Percentiles rank a stretch among this genome's conserved stretches.
Conservation (phyloP, 495 filamentous ascomycete genomes). For the Tuber calosporum region DNA sequence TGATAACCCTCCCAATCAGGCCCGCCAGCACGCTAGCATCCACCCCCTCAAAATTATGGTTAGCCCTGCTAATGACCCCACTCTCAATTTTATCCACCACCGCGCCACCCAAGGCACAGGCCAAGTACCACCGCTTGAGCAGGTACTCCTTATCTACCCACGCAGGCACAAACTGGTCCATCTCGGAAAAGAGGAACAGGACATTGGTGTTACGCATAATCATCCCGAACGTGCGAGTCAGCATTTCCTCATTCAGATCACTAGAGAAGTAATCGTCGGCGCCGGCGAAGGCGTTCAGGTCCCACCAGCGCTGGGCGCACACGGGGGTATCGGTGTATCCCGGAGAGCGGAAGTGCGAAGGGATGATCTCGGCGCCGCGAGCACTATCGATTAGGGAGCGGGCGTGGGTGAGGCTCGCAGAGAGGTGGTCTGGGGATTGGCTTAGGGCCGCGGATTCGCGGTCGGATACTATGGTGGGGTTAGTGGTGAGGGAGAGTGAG, state of each 20-base stretch:
- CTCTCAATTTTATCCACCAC: slow-evolving; percentile 51
- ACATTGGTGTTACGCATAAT: slow-evolving; percentile 52
- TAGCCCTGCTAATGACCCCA: slow-evolving; percentile 52
- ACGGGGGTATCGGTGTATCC: not conserved
- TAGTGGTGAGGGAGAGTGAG: not conserved
- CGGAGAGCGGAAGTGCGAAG: not conserved
- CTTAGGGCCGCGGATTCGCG: not conserved
- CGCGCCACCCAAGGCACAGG: slow-evolving; percentile 45
- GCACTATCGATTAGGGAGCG: not conserved
- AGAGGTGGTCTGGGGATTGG: not conserved
- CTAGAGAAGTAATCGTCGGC: slow-evolving; percentile 88
- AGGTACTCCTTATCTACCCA: slow-evolving; percentile 58
- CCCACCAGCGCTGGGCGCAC: not conserved
- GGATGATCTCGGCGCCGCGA: not conserved
- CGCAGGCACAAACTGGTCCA: slow-evolving; percentile 63
- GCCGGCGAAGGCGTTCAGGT: slow-evolving; percentile 42
- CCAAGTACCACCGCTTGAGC: slow-evolving; percentile 56
- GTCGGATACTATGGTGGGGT: not conserved
- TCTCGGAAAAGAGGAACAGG: slow-evolving; percentile 60
- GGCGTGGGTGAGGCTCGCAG: not conserved
- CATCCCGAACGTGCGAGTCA: slow-evolving; percentile 59
- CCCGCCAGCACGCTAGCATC: slow-evolving; percentile 46
- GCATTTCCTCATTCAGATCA: slow-evolving; percentile 57
- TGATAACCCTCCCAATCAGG: slow-evolving; percentile 51
- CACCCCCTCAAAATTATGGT: slow-evolving; percentile 55